These are phyloP conservation scores for Ananas comosus DNA, from an alignment of 176 grass and related monocot species.

Conservation along the genomic window DNA sequence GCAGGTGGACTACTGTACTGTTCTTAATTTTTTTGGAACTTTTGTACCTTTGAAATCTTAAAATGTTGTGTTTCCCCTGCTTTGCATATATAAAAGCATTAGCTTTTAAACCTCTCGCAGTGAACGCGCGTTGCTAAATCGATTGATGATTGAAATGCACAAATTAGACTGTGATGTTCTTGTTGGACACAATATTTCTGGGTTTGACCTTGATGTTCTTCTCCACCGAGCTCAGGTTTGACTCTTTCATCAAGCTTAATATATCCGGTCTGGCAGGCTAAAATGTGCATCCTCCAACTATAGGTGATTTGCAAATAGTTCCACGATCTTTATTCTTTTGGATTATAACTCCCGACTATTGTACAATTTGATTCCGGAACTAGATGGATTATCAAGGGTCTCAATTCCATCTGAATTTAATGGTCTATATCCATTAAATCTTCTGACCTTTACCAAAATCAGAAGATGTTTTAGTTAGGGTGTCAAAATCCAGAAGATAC, in stretches of 20 bases:
- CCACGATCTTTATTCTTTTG: no score
- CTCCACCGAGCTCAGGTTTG: constrained; percentile 85
- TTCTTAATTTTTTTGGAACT: not conserved
- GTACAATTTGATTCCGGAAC: no score
- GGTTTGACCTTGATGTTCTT: constrained; percentile 93
- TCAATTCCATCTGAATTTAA: no score
- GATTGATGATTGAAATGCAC: constrained; percentile 87
- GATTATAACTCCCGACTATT: no score
- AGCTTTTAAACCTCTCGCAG: constrained; percentile 32
- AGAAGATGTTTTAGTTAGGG: no score
- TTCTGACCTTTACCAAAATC: no score
- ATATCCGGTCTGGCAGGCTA: not conserved
- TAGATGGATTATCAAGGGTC: no score
- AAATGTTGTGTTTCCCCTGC: constrained; percentile 5
- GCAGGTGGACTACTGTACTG: constrained; percentile 38
- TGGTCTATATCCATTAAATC: no score
- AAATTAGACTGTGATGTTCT: constrained; percentile 92
- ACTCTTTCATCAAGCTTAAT: constrained; percentile 2
- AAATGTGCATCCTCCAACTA: not conserved
- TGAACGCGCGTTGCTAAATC: constrained; percentile 94
- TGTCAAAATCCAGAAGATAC: no score
- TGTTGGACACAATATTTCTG: constrained; percentile 97
- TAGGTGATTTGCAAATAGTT: no score
- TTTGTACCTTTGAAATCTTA: constrained; percentile 5
- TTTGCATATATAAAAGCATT: constrained; percentile 8